Percentiles rank a stretch among this genome's conserved stretches.
Evolutionary conservation across 2,329 filamentous ascomycete species (phyloP).

Genomic region (Waltergamsia citrina): DNA sequence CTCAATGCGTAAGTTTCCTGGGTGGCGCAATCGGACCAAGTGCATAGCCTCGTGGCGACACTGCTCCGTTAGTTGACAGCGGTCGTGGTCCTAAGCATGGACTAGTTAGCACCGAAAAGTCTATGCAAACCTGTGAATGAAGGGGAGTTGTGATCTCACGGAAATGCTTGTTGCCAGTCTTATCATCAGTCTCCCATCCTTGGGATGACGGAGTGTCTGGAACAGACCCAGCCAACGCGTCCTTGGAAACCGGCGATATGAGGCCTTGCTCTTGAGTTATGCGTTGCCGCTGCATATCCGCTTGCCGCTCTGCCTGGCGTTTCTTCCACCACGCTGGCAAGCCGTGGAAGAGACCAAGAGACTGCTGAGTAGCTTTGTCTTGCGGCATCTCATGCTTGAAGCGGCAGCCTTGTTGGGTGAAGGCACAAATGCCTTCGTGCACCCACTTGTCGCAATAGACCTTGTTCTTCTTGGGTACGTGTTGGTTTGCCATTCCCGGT

Average conservation of each 20-base stretch:
- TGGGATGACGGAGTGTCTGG: no score
- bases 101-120: not conserved
- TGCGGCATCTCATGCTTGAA: slow-evolving; percentile 87
- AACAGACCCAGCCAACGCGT: no score
- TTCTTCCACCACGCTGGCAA: slow-evolving; percentile 53
- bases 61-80: not conserved
- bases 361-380: slow-evolving; percentile 53
- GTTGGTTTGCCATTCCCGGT: not conserved
- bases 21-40: slow-evolving; percentile 1
- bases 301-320: slow-evolving; percentile 34
- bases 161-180: not conserved
- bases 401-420: slow-evolving; percentile 75
- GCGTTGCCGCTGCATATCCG: slow-evolving; percentile 7
- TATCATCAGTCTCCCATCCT: not conserved
- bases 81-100: not conserved
- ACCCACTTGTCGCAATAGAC: slow-evolving; percentile 88
- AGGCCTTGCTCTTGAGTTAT: slow-evolving; percentile 13
- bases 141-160: not conserved
- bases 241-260: not conserved
- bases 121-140: not conserved
- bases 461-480: slow-evolving; percentile 44
- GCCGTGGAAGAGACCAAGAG: slow-evolving; percentile 61
- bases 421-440: slow-evolving; percentile 75
- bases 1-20: not conserved
- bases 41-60: not conserved